A percentile compares a stretch with the other conserved stretches of the same genome.
phyloP scores from a whole-genome alignment of 2,329 filamentous ascomycete species.

The Trichoderma cornu-damae region DNA sequence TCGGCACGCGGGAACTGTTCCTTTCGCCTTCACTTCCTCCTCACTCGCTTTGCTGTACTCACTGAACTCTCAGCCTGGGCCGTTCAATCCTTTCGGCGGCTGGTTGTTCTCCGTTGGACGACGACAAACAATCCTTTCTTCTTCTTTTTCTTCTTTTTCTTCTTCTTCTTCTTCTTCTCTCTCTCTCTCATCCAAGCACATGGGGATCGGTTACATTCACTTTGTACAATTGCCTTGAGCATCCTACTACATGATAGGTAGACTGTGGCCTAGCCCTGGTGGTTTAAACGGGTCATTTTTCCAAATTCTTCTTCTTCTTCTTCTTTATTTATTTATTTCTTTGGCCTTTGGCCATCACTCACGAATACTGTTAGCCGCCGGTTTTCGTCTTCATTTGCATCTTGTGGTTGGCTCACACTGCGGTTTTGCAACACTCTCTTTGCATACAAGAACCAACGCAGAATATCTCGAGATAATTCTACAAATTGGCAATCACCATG shows the following conservation, averaged over 20 bases:
- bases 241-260: too few relatives aligned
- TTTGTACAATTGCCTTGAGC: not conserved
- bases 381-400: not conserved
- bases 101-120: slow-evolving; percentile 24
- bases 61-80: slow-evolving; percentile 18
- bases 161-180: not conserved
- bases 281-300: not conserved
- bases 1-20: not conserved
- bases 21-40: slow-evolving; percentile 9
- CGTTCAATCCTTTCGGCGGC: slow-evolving; percentile 34
- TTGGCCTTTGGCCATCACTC: not conserved
- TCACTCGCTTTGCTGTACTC: not conserved
- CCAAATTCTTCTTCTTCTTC: too few relatives aligned
- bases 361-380: slow-evolving; percentile 5
- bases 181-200: not conserved
- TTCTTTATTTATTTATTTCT: too few relatives aligned
- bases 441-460: not conserved
- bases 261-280: not conserved
- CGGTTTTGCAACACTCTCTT: too few relatives aligned
- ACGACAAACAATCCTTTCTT: slow-evolving; percentile 16
- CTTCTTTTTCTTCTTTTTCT: not conserved
- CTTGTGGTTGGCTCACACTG: slow-evolving; percentile 22
- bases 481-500: slow-evolving; percentile 19
- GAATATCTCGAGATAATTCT: slow-evolving; percentile 2
- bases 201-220: not conserved